phyloP scores from a whole-genome alignment of 805 yeast species.

The Pichia thaimueangensis region DNA sequence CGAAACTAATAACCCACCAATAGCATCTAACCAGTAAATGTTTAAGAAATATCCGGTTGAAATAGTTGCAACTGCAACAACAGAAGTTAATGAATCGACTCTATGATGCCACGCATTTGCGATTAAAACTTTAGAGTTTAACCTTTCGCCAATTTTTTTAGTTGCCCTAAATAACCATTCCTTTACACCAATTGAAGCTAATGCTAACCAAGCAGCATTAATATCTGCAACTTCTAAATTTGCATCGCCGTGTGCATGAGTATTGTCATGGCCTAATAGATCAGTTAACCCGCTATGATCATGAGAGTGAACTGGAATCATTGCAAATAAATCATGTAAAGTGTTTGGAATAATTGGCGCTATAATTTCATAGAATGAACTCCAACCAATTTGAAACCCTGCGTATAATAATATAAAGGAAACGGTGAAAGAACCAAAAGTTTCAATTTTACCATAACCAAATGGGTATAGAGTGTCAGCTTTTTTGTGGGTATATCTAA shows the following conservation, averaged over 20 bases:
- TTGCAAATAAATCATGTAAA: constrained; percentile 46
- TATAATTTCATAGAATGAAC: constrained; percentile 60
- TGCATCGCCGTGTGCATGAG: constrained; percentile 30
- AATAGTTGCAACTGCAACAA: constrained; percentile 85
- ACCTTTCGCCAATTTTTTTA: constrained; percentile 63
- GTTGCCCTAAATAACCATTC: constrained; percentile 87
- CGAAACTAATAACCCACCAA: constrained; percentile 88
- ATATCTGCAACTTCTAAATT: constrained; percentile 38
- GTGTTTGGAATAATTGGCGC: constrained; percentile 64
- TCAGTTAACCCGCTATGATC: constrained; percentile 34
- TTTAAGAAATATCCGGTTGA: constrained; percentile 75
- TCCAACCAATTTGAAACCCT: constrained; percentile 87
- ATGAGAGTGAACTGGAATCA: constrained; percentile 49
- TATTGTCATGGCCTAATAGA: constrained; percentile 17
- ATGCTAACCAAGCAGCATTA: constrained; percentile 95
- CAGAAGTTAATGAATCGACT: constrained; percentile 86
- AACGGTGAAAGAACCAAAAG: constrained; percentile 86
- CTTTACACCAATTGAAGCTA: constrained; percentile 78
- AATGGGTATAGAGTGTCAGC: constrained; percentile 56
- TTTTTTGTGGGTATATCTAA: constrained; percentile 59
- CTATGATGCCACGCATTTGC: constrained; percentile 99
- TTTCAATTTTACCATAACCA: constrained; percentile 91
- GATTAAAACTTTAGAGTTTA: constrained; percentile 81
- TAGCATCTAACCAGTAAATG: constrained; percentile 81
- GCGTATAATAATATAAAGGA: constrained; percentile 78